A percentile compares a stretch with the other conserved stretches of the same genome.
Conservation (phyloP, 768 basidiomycete genomes). For the Amanita muscaria region DNA sequence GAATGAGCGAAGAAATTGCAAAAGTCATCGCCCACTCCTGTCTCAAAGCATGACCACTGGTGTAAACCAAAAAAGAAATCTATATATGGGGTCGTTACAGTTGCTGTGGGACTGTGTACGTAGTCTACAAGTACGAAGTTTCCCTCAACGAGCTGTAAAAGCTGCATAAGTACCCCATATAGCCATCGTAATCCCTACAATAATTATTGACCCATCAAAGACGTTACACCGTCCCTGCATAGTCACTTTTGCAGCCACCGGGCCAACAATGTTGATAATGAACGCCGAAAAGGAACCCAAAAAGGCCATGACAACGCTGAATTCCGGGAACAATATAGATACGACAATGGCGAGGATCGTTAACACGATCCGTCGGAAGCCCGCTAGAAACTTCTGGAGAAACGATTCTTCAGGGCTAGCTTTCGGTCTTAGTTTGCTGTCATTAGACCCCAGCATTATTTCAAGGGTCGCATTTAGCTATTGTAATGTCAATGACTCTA, state of each 20-base stretch:
- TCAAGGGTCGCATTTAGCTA: slow-evolving; percentile 82
- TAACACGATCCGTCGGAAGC: slow-evolving; percentile 49
- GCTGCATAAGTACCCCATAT: slow-evolving; percentile 69
- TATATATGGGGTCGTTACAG: not conserved
- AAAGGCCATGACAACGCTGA: slow-evolving; percentile 81
- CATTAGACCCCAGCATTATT: slow-evolving; percentile 47
- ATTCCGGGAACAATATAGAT: slow-evolving; percentile 73
- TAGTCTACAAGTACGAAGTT: slow-evolving; percentile 10
- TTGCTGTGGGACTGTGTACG: slow-evolving; percentile 14
- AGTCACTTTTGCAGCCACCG: slow-evolving; percentile 61
- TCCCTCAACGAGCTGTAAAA: slow-evolving; percentile 30
- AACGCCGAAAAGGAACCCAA: slow-evolving; percentile 85
- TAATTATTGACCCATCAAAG: slow-evolving; percentile 49
- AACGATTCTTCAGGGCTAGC: not conserved
- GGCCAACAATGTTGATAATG: slow-evolving; percentile 68
- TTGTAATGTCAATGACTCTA: not conserved
- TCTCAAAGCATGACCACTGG: slow-evolving; percentile 31
- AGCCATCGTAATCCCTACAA: slow-evolving; percentile 53
- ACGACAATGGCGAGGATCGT: slow-evolving; percentile 53
- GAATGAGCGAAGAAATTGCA: slow-evolving; percentile 44
- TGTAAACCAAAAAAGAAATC: not conserved
- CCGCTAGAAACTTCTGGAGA: slow-evolving; percentile 21
- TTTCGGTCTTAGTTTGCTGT: slow-evolving; percentile 26
- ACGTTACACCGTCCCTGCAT: slow-evolving; percentile 39
- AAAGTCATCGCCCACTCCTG: slow-evolving; percentile 71